phyloP scores from a whole-genome alignment of 495 filamentous ascomycete genomes.

The Neurospora sp. region DNA sequence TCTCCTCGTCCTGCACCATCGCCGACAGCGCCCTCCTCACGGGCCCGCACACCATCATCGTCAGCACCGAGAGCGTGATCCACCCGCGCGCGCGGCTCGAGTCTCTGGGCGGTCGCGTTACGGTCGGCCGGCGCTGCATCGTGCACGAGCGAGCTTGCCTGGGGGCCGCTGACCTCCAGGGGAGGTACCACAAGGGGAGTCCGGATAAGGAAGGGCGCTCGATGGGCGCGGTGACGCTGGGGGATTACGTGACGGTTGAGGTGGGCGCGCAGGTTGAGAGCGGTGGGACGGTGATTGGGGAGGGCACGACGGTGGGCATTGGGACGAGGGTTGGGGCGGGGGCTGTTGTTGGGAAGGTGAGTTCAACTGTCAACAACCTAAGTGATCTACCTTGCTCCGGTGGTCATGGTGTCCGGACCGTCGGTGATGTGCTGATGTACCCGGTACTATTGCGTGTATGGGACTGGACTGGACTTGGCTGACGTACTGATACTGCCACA shows the following conservation, averaged over 20 bases:
- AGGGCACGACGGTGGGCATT: conserved; percentile 53
- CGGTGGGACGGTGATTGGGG: conserved; percentile 47
- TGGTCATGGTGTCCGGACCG: neutral
- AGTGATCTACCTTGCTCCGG: neutral
- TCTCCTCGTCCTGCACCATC: conserved; percentile 61
- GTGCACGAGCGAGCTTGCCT: conserved; percentile 62
- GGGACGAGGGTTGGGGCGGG: conserved; percentile 51
- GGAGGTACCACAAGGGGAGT: conserved; percentile 9
- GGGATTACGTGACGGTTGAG: conserved; percentile 51
- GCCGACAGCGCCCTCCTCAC: conserved; percentile 64
- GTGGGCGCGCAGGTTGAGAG: conserved; percentile 51
- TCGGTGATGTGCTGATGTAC: neutral
- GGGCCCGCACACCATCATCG: conserved; percentile 60
- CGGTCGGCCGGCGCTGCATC: conserved; percentile 63
- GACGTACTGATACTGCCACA: conserved; percentile 26
- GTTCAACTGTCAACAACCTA: conserved; percentile 7
- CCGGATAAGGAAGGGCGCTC: conserved; percentile 9
- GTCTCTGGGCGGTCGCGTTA: conserved; percentile 57
- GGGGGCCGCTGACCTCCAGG: conserved; percentile 27
- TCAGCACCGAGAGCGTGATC: conserved; percentile 63
- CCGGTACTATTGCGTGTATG: too few relatives aligned
- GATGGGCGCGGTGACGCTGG: conserved; percentile 37
- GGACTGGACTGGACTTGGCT: neutral
- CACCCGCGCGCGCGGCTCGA: conserved; percentile 71
- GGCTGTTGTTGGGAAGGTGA: conserved; percentile 54